phyloP scores from a whole-genome alignment of 2,329 filamentous ascomycete genomes.

The Coccinonectria pachysandricola region DNA sequence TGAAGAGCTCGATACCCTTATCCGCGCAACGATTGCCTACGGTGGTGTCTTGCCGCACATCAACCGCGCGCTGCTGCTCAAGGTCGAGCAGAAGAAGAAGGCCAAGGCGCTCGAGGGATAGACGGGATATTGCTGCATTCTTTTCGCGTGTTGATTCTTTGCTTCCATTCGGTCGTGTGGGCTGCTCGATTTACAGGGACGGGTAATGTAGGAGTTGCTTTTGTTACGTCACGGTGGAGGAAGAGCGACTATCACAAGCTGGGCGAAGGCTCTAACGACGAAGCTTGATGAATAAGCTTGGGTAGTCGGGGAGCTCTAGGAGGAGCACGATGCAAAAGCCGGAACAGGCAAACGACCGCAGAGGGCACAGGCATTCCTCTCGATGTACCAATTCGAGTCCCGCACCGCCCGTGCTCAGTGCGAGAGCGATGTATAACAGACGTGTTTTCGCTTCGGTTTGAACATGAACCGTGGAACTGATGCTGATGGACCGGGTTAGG shows the following conservation, averaged over 20 bases:
- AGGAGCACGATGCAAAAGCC: conserved; percentile 11
- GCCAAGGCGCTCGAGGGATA: conserved; percentile 42
- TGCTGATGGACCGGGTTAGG: conserved; percentile 21
- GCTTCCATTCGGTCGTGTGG: conserved; percentile 13
- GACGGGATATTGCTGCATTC: conserved; percentile 10
- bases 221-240: too few relatives aligned
- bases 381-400: too few relatives aligned
- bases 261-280: conserved; percentile 10
- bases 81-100: conserved; percentile 98
- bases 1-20: conserved; percentile 94
- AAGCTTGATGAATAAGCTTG: conserved; percentile 15
- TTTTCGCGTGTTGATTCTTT: conserved; percentile 16
- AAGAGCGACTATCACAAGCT: conserved; percentile 14
- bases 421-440: conserved; percentile 18
- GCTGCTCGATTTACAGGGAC: conserved; percentile 17
- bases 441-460: conserved; percentile 9
- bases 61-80: conserved; percentile 90
- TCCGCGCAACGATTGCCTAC: conserved; percentile 94
- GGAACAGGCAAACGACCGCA: conserved; percentile 5
- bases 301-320: conserved; percentile 15
- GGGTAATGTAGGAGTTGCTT: conserved; percentile 20
- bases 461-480: conserved; percentile 14
- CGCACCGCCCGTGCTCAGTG: conserved; percentile 10
- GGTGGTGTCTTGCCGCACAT: conserved; percentile 98
- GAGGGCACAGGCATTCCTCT: too few relatives aligned